phyloP scores from a whole-genome alignment of 192 early-diverging fungal species.

The Backusella sp. region DNA sequence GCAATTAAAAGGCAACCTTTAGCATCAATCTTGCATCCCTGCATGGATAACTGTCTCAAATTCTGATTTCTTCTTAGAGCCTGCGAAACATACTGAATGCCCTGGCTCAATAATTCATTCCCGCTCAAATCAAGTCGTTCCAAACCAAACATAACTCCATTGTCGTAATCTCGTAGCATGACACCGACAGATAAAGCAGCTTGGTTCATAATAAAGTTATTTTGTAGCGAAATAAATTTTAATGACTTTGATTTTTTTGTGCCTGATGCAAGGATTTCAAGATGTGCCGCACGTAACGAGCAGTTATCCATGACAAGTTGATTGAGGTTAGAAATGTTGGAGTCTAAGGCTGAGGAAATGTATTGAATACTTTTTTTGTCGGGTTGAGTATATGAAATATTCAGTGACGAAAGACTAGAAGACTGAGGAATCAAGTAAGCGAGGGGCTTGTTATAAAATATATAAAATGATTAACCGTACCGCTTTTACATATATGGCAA shows the following conservation, averaged over 20 bases:
- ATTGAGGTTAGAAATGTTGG: background rate
- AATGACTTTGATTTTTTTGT: constrained; percentile 42
- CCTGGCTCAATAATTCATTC: constrained; percentile 48
- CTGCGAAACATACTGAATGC: constrained; percentile 55
- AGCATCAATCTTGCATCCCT: constrained; percentile 52
- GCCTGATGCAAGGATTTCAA: constrained; percentile 29
- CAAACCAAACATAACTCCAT: constrained; percentile 32
- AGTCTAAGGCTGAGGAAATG: constrained; percentile 53
- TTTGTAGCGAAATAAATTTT: constrained; percentile 40
- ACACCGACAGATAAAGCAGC: constrained; percentile 55
- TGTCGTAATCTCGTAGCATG: constrained; percentile 55
- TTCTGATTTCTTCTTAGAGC: constrained; percentile 51
- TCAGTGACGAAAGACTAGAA: constrained; percentile 58
- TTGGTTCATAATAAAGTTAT: constrained; percentile 44
- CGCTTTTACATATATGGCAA: constrained; percentile 70
- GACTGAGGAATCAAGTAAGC: constrained; percentile 41
- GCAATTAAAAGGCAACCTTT: constrained; percentile 42
- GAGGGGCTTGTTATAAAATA: background rate
- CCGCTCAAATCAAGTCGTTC: constrained; percentile 38
- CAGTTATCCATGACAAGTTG: constrained; percentile 29
- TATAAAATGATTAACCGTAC: constrained; percentile 22
- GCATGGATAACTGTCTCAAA: constrained; percentile 40
- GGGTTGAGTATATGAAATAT: constrained; percentile 69
- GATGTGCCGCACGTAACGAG: constrained; percentile 9
- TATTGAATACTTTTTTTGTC: constrained; percentile 73